phyloP scores from a whole-genome alignment of 139 green algal genomes.

The Diplosphaera chodatii region DNA sequence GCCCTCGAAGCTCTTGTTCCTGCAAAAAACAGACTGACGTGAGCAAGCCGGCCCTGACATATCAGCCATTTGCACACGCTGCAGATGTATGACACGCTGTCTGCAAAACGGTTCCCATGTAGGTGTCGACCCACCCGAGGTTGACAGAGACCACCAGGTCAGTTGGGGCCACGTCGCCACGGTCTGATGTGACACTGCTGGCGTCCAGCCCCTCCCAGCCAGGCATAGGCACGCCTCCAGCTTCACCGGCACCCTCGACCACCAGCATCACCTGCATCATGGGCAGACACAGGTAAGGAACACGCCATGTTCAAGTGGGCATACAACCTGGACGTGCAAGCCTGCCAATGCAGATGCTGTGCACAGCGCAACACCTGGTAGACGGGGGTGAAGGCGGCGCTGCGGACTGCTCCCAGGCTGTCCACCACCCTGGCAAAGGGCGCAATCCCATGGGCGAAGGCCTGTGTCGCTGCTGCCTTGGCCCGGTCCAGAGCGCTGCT shows the following conservation, averaged over 20 bases:
- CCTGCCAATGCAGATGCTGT: not conserved
- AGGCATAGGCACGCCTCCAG: too few species aligned
- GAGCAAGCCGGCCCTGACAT: not conserved
- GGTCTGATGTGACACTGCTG: not conserved
- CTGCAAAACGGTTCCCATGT: not conserved
- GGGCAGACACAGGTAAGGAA: too few species aligned
- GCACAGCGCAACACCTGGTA: not conserved
- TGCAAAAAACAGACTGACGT: not conserved
- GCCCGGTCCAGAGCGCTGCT: not conserved
- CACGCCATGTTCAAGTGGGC: not conserved
- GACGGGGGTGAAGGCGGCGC: not conserved
- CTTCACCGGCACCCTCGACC: too few species aligned
- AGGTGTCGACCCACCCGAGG: too few species aligned
- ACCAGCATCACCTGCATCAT: not conserved
- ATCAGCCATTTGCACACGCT: not conserved
- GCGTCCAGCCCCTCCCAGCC: too few species aligned
- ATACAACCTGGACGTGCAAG: not conserved
- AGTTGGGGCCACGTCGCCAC: too few species aligned
- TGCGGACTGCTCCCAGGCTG: not conserved
- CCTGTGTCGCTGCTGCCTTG: not conserved
- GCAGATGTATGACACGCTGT: not conserved
- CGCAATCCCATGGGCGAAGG: not conserved
- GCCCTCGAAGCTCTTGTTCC: not conserved
- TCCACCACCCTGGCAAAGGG: not conserved
- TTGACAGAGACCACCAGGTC: too few species aligned